Base-by-base conservation (phyloP, 2,329 filamentous ascomycete species). In the Passalora sequoiae region DNA sequence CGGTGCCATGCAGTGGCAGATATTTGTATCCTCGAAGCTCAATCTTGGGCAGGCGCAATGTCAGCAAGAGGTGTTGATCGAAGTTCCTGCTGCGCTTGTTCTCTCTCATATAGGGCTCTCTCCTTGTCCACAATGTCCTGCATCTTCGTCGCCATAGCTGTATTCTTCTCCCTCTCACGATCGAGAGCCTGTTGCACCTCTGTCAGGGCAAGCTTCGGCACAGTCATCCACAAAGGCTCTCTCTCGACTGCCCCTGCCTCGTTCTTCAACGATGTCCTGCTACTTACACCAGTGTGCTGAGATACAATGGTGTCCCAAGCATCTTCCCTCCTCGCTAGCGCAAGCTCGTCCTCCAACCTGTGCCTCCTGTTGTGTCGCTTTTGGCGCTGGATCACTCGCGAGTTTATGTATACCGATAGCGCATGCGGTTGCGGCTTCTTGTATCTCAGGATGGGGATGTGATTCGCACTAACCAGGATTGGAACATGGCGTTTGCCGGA, bases 371-470 rank as follows among this genome's bases (percentile, higher is more conserved):
- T 46, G 9, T 74, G 61, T 12, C 71, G 65, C 32, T 60, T 59
- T 31, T 70, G 63, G n/a, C 73, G 72, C 28, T 65, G 60, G 3
- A 59, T 47, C 13, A 74, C 61, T 55, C 77, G 78, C 38, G 76
- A 67, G 7, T 70, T 67, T 2, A 89, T 56, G 12, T 82, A 71
- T 6, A 74, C 66, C n/a, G 72, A 75, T 15, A 89, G 63, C n/a
- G 65, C 64, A 1, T 60, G 59, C 2, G 81, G 75, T 61, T 89
- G 82, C 4, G 81, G 80, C 61, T 84, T 85, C 49, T 69, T 73
- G 32, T 83, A 64, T 25, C 85, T 78, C 20, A 91, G 62, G 56
- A 89, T 83, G 1, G 83, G 77, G 17, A 81, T 64, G 19, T 71
- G 72, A 29, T 72, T 69, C 2, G 80, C 71, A 3, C 75, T 72